Evolutionary conservation across 2,329 filamentous ascomycete genomes (phyloP).

Genomic region (Colletotrichum sp.): DNA sequence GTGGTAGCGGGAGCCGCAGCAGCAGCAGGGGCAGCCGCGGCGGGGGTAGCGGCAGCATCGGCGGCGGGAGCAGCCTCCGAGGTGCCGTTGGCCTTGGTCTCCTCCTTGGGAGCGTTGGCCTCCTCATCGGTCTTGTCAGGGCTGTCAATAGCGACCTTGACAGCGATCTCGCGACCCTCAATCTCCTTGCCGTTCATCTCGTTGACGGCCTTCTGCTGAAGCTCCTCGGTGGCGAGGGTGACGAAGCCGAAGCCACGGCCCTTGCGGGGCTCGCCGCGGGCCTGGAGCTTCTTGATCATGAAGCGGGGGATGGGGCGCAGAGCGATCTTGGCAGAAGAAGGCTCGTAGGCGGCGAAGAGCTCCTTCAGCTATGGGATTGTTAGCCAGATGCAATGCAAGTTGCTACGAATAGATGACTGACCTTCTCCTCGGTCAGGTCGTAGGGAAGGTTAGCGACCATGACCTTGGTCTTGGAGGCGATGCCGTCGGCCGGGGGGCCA

Average conservation of each 20-base stretch:
- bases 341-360: constrained; percentile 91
- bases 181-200: constrained; percentile 99
- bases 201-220: constrained; percentile 93
- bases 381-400: constrained; percentile 17
- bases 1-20: constrained; percentile 27
- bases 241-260: constrained; percentile 99
- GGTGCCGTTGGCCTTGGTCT: constrained; percentile 48
- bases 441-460: constrained; percentile 99
- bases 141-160: constrained; percentile 99
- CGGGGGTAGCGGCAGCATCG: constrained; percentile 25
- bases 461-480: constrained; percentile 99
- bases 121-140: constrained; percentile 95
- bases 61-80: constrained; percentile 32
- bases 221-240: constrained; percentile 90
- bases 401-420: constrained; percentile 47
- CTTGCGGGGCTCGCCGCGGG: constrained; percentile 97
- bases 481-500: constrained; percentile 94
- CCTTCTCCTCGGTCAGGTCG: constrained; percentile 96
- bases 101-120: constrained; percentile 60
- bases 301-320: constrained; percentile 98
- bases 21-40: constrained; percentile 24
- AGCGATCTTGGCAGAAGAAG: constrained; percentile 96
- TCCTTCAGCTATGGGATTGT: constrained; percentile 79
- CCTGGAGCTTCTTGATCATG: constrained; percentile 99
- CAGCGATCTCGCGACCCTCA: constrained; percentile 97